Conservation (phyloP, 192 early-diverging fungal species). For the Globomyces pollinis-pini region DNA sequence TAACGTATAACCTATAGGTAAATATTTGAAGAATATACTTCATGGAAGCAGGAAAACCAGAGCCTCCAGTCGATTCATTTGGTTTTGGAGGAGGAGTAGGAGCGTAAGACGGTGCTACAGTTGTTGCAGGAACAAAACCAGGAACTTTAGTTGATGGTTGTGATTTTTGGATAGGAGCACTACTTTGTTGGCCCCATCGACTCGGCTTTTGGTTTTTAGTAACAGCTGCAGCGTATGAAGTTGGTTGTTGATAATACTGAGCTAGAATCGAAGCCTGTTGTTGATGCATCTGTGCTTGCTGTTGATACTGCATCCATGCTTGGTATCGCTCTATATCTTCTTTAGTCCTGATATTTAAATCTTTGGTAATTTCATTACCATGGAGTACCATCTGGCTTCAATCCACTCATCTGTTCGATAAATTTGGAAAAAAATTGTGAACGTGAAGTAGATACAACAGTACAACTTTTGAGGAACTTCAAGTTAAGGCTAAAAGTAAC, state of each 20-base stretch:
- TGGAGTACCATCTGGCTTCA: neutral
- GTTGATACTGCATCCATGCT: no score
- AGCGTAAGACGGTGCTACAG: neutral
- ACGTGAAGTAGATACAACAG: neutral
- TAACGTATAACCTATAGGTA: neutral
- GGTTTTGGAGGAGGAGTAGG: neutral
- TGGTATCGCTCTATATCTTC: no score
- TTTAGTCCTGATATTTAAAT: no score
- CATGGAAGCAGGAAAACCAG: neutral
- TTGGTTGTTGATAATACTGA: no score
- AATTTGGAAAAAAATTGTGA: neutral
- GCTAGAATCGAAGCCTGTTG: neutral
- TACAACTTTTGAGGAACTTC: neutral
- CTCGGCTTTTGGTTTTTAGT: no score
- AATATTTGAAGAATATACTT: neutral
- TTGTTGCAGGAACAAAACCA: neutral
- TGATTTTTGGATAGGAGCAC: no score
- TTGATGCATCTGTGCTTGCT: no score
- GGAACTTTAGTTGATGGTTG: neutral
- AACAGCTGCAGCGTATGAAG: no score
- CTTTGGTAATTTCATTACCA: neutral
- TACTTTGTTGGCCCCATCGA: no score
- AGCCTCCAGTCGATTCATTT: neutral
- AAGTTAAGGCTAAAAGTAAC: no score
- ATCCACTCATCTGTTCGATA: neutral